Percentiles rank a stretch among this genome's conserved stretches.
These are phyloP conservation scores for Zygosaccharomyces kombuchaensis DNA, from an alignment of 805 yeast species.

Conservation along the genomic window DNA sequence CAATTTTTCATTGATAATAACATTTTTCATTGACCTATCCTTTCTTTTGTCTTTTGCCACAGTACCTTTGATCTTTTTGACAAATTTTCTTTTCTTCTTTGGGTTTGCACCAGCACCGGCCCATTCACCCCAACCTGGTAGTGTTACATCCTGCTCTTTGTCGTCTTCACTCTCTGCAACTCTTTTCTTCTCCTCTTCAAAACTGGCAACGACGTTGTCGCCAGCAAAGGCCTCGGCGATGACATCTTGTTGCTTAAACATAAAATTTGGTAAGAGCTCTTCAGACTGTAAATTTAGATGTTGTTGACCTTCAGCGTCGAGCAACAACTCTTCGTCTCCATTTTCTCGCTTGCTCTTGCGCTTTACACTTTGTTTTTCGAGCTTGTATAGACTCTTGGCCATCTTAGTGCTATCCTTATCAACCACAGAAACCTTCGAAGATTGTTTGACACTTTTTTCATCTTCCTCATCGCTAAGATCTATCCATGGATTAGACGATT, in stretches of 20 bases:
- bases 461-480: conserved; percentile 32
- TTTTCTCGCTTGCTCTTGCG: conserved; percentile 11
- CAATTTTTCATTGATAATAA: conserved; percentile 82
- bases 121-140: conserved; percentile 99
- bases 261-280: conserved; percentile 41
- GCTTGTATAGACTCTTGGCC: conserved; percentile 45
- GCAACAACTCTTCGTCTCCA: conserved; percentile 33
- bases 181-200: conserved; percentile 68
- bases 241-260: conserved; percentile 76
- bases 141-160: conserved; percentile 73
- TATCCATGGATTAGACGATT: conserved; percentile 51
- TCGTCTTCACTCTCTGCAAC: conserved; percentile 76
- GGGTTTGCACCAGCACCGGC: conserved; percentile 58
- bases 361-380: conserved; percentile 35
- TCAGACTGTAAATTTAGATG: conserved; percentile 52
- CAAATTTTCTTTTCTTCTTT: conserved; percentile 54
- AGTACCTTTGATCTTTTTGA: conserved; percentile 74
- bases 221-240: conserved; percentile 95
- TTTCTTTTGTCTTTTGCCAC: conserved; percentile 64
- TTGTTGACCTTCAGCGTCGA: conserved; percentile 43
- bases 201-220: conserved; percentile 81
- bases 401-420: conserved; percentile 48
- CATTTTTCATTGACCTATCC: conserved; percentile 73
- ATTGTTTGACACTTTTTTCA: conserved; percentile 26
- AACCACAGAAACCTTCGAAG: conserved; percentile 44